A percentile compares a stretch with the other conserved stretches of the same genome.
phyloP scores from a whole-genome alignment of 1,139 yeast genomes.

The Suhomyces taliae region DNA sequence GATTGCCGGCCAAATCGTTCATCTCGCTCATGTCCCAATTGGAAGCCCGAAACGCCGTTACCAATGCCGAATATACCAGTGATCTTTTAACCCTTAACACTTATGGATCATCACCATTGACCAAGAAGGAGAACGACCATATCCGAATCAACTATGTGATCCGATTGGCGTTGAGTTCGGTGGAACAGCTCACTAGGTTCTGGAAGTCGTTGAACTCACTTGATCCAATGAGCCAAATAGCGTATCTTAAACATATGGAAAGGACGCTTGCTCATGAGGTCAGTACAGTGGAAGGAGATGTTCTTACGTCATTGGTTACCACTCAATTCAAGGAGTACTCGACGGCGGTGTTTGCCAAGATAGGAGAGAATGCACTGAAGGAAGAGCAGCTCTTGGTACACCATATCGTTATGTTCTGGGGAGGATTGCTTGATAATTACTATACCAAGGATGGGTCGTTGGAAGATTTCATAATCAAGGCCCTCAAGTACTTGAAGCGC shows the following conservation, averaged over 20 bases:
- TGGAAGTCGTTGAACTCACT: constrained; percentile 17
- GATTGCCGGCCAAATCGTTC: constrained; percentile 15
- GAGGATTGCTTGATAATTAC: constrained; percentile 4
- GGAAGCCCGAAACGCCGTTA: constrained; percentile 14
- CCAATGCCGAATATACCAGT: constrained; percentile 15
- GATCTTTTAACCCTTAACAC: constrained; percentile 14
- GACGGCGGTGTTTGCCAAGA: constrained; percentile 1
- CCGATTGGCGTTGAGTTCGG: constrained; percentile 13
- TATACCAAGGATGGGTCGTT: constrained; percentile 5
- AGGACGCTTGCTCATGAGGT: constrained; percentile 4
- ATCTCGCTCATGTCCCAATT: constrained; percentile 17
- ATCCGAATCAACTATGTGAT: constrained; percentile 13
- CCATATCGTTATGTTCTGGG: constrained; percentile 11
- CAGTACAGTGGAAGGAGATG: constrained; percentile 11
- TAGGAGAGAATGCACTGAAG: constrained; percentile 2
- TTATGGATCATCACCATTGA: constrained; percentile 11
- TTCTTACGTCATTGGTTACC: constrained; percentile 10
- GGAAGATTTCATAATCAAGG: constrained; percentile 11
- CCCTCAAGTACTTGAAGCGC: constrained; percentile 10
- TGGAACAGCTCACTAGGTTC: constrained; percentile 14
- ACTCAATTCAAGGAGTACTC: constrained; percentile 13
- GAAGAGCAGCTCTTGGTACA: constrained; percentile 6
- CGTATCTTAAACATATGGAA: constrained; percentile 14
- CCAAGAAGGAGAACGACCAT: constrained; percentile 8
- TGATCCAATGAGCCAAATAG: constrained; percentile 12